phyloP scores from a whole-genome alignment of 129 eudicot genomes.

The Pseudognaphalium luteoalbum region DNA sequence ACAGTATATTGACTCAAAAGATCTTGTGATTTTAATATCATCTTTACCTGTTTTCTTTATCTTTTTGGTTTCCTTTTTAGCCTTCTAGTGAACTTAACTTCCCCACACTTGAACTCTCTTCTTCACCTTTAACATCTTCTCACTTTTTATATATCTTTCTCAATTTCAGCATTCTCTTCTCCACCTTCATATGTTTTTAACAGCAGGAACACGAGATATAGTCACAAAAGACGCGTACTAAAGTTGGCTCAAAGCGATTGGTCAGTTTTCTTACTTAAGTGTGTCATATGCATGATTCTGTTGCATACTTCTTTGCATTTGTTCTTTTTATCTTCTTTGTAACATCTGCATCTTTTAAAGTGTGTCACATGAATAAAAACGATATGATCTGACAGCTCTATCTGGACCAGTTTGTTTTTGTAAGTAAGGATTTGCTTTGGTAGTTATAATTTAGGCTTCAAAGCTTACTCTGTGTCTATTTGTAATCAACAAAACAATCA shows the following conservation, averaged over 20 bases:
- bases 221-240: background rate
- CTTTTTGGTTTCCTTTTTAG: constrained; percentile 29
- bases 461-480: background rate
- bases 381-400: background rate
- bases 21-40: constrained; percentile 17
- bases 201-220: constrained; percentile 4
- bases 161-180: constrained; percentile 23
- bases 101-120: constrained; percentile 25
- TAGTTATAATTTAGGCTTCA: background rate
- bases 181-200: constrained; percentile 11
- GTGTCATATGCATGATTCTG: background rate
- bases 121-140: constrained; percentile 18
- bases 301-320: background rate
- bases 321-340: background rate
- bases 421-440: background rate
- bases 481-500: background rate
- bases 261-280: constrained; percentile 19
- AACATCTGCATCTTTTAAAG: constrained; percentile 10
- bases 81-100: constrained; percentile 19
- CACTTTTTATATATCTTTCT: background rate
- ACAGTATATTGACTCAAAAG: constrained; percentile 4
- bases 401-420: background rate
- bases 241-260: constrained; percentile 13
- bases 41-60: constrained; percentile 3
- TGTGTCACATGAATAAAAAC: background rate